Base-by-base conservation (phyloP, 139 green algal species). In the Picochlorum sp. region DNA sequence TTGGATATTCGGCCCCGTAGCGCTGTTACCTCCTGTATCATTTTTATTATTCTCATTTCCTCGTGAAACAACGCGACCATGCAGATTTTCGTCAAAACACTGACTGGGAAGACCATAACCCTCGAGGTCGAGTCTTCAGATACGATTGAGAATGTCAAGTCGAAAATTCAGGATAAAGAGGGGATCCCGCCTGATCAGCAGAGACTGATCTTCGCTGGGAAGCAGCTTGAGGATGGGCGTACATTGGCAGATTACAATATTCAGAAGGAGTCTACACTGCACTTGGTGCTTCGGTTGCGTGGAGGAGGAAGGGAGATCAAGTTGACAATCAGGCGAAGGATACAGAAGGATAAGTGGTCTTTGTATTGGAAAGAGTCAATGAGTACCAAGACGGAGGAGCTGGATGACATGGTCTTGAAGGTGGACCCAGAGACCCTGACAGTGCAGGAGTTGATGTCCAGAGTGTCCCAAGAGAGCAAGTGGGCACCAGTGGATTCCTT, bases 231-330 rank as follows among this genome's bases (percentile, higher is more conserved):
- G 81, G 90, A 97, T 62, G 90, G 90, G 30, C 85, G 90, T 73
- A 97, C 91, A 15, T 82, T 96, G 60, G 88, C 91, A 4, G 91
- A 97, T 77, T 97, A 96, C 90, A 96, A 96, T 81, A 96, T 96
- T 66, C 89, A 96, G 81, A 96, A 96, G 82, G 88, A 80, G 76
- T 50, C 78, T 51, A 81, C 72, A n/a, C 52, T 81, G 49, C 73
- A 80, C 65, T 68, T 80, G 59, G 73, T 77, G 56, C 66, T 77
- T 49, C 69, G 72, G 24, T 63, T 78, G 55, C 72, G 62, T 23
- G 72, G 72, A 21, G 49, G 8, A 20, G 49, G 18, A 18, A 24
- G 4, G 11, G 45, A 44, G 31, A 21, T 89, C 67, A 18, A 61
- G 31, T 23, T 92, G 16, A 73, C 47, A 0, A 77, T 92, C 44